Evolutionary conservation across 148 eudicot genomes (phyloP).

Genomic region (Cornus suecica): DNA sequence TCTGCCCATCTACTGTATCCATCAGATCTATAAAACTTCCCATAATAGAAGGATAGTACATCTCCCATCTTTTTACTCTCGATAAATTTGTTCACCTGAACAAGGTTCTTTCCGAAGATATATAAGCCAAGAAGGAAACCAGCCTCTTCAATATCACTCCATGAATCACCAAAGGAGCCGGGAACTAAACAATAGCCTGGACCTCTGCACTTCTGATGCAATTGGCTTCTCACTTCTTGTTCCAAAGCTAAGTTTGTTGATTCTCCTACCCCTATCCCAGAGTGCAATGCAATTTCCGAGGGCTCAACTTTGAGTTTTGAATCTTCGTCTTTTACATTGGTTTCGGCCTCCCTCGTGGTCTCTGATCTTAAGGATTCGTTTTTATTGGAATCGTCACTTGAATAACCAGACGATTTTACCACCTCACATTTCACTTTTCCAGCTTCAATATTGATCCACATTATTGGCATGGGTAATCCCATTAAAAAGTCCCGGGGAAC

Average conservation of each 20-base stretch:
- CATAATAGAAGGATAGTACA: conserved; percentile 56
- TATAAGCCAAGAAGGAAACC: conserved; percentile 77
- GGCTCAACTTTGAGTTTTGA: conserved; percentile 5
- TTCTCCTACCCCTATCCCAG: not conserved
- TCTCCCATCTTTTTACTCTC: conserved; percentile 56
- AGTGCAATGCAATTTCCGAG: not conserved
- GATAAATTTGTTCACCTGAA: conserved; percentile 46
- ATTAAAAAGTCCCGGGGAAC: conserved; percentile 28
- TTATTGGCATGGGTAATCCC: conserved; percentile 58
- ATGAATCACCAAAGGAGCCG: conserved; percentile 27
- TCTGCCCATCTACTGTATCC: conserved; percentile 65
- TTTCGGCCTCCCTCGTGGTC: not conserved
- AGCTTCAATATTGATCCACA: conserved; percentile 33
- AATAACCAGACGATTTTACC: conserved; percentile 2
- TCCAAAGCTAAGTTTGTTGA: conserved; percentile 8
- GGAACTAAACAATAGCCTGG: conserved; percentile 45
- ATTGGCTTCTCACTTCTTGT: conserved; percentile 8
- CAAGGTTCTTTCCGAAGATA: conserved; percentile 71
- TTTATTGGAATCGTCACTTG: not conserved
- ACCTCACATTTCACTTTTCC: conserved; percentile 13
- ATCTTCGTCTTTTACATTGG: not conserved
- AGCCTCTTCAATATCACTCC: conserved; percentile 62
- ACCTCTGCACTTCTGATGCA: conserved; percentile 11
- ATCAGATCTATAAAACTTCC: conserved; percentile 49
- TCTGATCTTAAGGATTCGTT: not conserved